These are phyloP conservation scores for Aspergillus arachidicola DNA, from an alignment of 2,329 filamentous ascomycete genomes.

Conservation along the genomic window DNA sequence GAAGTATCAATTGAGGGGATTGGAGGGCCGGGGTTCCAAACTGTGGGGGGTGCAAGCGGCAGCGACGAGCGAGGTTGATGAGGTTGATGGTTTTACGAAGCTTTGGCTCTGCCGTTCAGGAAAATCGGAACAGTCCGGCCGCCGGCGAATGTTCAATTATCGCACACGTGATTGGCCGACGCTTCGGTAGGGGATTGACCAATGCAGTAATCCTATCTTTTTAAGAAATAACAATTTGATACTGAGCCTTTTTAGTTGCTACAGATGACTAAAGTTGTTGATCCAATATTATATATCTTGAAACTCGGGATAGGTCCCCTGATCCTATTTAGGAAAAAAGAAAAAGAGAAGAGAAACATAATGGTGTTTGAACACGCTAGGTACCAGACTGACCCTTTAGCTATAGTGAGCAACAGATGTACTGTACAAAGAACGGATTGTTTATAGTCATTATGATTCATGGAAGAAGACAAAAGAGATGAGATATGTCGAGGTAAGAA, in stretches of 20 bases:
- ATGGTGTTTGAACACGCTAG: not conserved
- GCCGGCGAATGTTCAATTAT: conserved; percentile 41
- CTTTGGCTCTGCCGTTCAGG: conserved; percentile 34
- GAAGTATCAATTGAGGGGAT: conserved; percentile 34
- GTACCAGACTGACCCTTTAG: not conserved
- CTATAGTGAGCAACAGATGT: not conserved
- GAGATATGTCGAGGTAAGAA: not conserved
- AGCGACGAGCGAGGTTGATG: conserved; percentile 36
- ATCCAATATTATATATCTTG: not conserved
- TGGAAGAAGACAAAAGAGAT: not conserved
- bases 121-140: conserved; percentile 47
- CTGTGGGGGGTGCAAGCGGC: conserved; percentile 24
- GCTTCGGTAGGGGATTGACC: conserved; percentile 11
- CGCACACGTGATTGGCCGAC: conserved; percentile 44
- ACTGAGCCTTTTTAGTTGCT: not conserved
- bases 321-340: not conserved
- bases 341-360: conserved; percentile 5
- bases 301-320: not conserved
- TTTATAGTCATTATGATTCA: conserved; percentile 17
- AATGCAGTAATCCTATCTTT: conserved; percentile 14
- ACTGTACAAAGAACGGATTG: not conserved
- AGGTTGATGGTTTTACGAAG: conserved; percentile 41
- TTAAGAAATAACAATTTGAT: conserved; percentile 2
- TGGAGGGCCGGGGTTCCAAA: conserved; percentile 26
- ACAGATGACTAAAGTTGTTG: conserved; percentile 1